phyloP scores from a whole-genome alignment of 768 basidiomycete genomes.

The Boletus edulis region DNA sequence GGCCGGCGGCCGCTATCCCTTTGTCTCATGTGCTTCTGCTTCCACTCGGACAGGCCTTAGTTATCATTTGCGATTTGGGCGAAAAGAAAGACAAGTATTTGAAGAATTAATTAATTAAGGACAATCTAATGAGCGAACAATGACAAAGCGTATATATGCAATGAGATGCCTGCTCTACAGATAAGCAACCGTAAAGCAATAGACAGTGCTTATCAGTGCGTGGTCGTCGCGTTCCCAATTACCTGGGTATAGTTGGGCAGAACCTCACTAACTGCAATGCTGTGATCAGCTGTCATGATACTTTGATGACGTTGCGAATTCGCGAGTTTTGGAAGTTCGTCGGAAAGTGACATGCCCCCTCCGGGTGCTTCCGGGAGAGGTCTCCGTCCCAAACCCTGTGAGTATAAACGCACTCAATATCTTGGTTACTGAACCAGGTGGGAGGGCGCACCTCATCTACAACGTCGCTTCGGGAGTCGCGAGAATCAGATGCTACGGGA shows the following conservation, averaged over 20 bases:
- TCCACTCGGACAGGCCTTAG: too few relatives aligned
- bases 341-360: constrained; percentile 10
- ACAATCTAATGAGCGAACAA: too few relatives aligned
- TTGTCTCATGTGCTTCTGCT: too few relatives aligned
- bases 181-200: background rate
- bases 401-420: background rate
- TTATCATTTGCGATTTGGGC: too few relatives aligned
- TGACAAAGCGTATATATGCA: background rate
- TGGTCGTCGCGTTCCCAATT: background rate
- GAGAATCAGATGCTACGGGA: background rate
- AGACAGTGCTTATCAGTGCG: background rate
- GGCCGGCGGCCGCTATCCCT: too few relatives aligned
- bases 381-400: constrained; percentile 10
- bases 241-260: constrained; percentile 27
- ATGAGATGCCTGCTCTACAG: too few relatives aligned
- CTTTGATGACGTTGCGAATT: constrained; percentile 2
- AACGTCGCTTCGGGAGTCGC: constrained; percentile 10
- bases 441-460: constrained; percentile 20
- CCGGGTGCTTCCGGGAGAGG: constrained; percentile 26
- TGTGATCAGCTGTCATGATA: background rate
- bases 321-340: constrained; percentile 15
- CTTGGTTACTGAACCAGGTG: background rate
- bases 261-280: constrained; percentile 10
- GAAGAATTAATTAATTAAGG: background rate
- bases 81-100: background rate